Evolutionary conservation across 345 rosid genomes (phyloP).

Genomic region (Cardamine occulta): DNA sequence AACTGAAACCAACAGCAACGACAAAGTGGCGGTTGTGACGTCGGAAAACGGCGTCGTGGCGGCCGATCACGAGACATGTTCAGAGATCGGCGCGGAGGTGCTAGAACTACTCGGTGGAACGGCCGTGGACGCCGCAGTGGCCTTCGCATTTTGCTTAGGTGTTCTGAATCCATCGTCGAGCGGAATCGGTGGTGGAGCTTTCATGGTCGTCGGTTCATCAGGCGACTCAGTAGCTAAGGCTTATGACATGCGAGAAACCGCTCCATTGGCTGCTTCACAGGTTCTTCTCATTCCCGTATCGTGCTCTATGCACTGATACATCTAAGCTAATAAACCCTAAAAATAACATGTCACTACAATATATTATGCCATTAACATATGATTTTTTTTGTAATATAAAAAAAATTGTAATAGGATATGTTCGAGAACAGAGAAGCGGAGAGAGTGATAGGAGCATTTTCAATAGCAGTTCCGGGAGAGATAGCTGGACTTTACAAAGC

Average conservation of each 20-base stretch:
- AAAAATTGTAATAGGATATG: not conserved
- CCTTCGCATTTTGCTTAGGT: not conserved
- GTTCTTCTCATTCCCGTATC: not conserved
- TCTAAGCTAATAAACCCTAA: too few species aligned
- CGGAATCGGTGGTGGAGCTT: not conserved
- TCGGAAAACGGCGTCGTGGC: not conserved
- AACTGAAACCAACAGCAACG: not conserved
- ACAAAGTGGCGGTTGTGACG: not conserved
- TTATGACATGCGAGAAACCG: not conserved
- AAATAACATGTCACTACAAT: too few species aligned
- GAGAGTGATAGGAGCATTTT: not conserved
- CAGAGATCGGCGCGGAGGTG: not conserved
- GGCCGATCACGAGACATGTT: not conserved
- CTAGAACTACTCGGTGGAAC: not conserved
- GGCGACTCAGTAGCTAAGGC: not conserved
- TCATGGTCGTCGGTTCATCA: not conserved
- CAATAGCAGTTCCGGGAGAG: not conserved
- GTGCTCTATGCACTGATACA: too few species aligned
- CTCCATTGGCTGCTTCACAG: not conserved
- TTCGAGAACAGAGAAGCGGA: not conserved
- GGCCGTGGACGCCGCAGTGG: not conserved
- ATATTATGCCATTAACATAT: too few species aligned
- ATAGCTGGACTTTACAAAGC: not conserved
- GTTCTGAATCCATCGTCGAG: not conserved
- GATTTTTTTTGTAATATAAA: too few species aligned